Conservation (phyloP, 2,329 filamentous ascomycete species). For the Microdochium trichocladiopsis region DNA sequence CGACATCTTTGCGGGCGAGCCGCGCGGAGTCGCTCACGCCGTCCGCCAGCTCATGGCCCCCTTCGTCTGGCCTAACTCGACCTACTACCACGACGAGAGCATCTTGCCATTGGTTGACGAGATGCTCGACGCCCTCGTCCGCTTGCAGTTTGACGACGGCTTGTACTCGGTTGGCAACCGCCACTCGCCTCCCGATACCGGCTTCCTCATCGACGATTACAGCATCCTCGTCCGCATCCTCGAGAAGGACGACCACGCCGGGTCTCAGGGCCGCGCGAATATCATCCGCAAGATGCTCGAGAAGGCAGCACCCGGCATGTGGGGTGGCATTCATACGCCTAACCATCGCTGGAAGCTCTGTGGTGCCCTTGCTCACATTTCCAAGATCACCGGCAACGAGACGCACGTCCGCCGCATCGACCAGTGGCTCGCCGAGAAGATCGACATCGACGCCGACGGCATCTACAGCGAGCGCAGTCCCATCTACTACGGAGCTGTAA, state of each 20-base stretch:
- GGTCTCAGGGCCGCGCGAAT: slow-evolving; percentile 4
- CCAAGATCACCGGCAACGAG: slow-evolving; percentile 7
- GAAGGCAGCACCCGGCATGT: slow-evolving; percentile 8
- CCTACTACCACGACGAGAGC: slow-evolving; percentile 8
- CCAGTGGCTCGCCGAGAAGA: slow-evolving; percentile 10
- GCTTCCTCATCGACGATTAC: slow-evolving; percentile 12
- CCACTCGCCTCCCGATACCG: slow-evolving; percentile 12
- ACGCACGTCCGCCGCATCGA: slow-evolving; percentile 7
- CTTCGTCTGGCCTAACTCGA: slow-evolving; percentile 10
- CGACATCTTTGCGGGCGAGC: slow-evolving; percentile 3
- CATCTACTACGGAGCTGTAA: slow-evolving; percentile 10
- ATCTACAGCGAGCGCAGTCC: slow-evolving; percentile 11
- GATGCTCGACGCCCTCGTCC: slow-evolving; percentile 8
- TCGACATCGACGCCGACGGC: slow-evolving; percentile 11
- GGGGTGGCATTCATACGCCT: slow-evolving; percentile 10
- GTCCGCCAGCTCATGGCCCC: slow-evolving; percentile 9
- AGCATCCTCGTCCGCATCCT: slow-evolving; percentile 10
- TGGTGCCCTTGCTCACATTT: slow-evolving; percentile 10
- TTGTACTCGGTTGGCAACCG: slow-evolving; percentile 10
- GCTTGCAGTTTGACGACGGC: slow-evolving; percentile 8
- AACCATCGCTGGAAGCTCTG: slow-evolving; percentile 12
- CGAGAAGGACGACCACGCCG: slow-evolving; percentile 7
- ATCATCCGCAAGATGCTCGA: slow-evolving; percentile 8
- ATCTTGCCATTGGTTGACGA: slow-evolving; percentile 8
- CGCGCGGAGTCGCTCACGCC: slow-evolving; percentile 6